Evolutionary conservation across 176 grass and related monocot species (phyloP), one percentile per base, ranked within the genome.

Genomic region (Chrysopogon serrulatus): DNA sequence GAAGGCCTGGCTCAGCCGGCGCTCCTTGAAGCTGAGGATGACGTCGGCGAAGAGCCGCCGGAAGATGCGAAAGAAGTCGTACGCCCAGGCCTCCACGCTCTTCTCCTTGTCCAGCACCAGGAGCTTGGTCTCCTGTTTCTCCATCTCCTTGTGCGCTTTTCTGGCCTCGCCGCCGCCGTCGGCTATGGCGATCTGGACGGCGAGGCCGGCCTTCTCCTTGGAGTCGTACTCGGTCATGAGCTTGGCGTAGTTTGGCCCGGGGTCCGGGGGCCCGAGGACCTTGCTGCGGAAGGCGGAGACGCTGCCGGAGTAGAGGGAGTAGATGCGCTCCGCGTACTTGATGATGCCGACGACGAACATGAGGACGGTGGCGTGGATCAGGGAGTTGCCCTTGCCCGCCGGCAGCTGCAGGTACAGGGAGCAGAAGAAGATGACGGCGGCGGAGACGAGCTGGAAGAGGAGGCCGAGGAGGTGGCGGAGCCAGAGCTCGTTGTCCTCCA

Each of bases 301-400:
- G 71, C 89, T 88, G 15, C 77, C 71, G 21, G 53, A 76, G 64
- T 76, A 87, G 53, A 88, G 21, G n/a, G n/a, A n/a, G n/a, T n/a
- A n/a, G n/a, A n/a, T n/a, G n/a, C n/a, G n/a, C n/a, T n/a, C n/a
- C n/a, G 15, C 89, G 73, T 91, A 91, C 85, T 91, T 91, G 51
- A 84, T 41, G n/a, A n/a, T n/a, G n/a, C n/a, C n/a, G n/a, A n/a
- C n/a, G n/a, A n/a, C n/a, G n/a, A n/a, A n/a, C n/a, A n/a, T n/a
- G n/a, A n/a, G n/a, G n/a, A n/a, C n/a, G n/a, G n/a, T n/a, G n/a
- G n/a, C n/a, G n/a, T n/a, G n/a, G n/a, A n/a, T n/a, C n/a, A n/a
- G n/a, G n/a, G n/a, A n/a, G n/a, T n/a, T n/a, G n/a, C n/a, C n/a
- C n/a, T n/a, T n/a, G n/a, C n/a, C n/a, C n/a, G n/a, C n/a, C n/a